These are phyloP conservation scores for Aspergillus piperis DNA, from an alignment of 2,329 filamentous ascomycete genomes.

Conservation along the genomic window DNA sequence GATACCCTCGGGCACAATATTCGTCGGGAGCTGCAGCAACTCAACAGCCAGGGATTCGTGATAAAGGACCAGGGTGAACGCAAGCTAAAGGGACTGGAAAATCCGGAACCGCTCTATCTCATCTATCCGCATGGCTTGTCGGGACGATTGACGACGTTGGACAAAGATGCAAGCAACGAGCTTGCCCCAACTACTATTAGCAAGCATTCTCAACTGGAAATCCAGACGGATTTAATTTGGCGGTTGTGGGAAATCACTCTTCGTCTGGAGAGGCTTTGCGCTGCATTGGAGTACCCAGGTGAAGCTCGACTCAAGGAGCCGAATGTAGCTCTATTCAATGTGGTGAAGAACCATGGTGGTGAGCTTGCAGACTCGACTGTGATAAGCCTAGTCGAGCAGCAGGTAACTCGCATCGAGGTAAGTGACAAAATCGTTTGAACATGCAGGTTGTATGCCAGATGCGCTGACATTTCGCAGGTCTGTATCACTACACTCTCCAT, in stretches of 20 bases:
- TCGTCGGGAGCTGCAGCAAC: slow-evolving; percentile 79
- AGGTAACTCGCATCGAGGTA: slow-evolving; percentile 95
- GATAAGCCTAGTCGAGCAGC: slow-evolving; percentile 87
- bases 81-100: slow-evolving; percentile 95
- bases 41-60: slow-evolving; percentile 91
- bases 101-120: slow-evolving; percentile 92
- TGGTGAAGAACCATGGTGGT: slow-evolving; percentile 69
- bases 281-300: slow-evolving; percentile 72
- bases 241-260: slow-evolving; percentile 85
- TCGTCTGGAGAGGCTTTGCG: slow-evolving; percentile 90
- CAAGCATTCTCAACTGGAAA: slow-evolving; percentile 66
- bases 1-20: slow-evolving; percentile 75
- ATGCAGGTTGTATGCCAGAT: neutral
- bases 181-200: slow-evolving; percentile 58
- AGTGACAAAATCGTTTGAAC: slow-evolving; percentile 36
- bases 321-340: slow-evolving; percentile 79
- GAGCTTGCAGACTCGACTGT: slow-evolving; percentile 88
- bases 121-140: slow-evolving; percentile 89
- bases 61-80: slow-evolving; percentile 95
- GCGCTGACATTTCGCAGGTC: slow-evolving; percentile 56
- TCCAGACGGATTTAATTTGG: slow-evolving; percentile 87
- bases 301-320: slow-evolving; percentile 69
- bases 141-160: slow-evolving; percentile 59
- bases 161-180: slow-evolving; percentile 51
- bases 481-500: slow-evolving; percentile 77